Base-by-base conservation (phyloP, 371 early-diverging fungal genomes). In the Apophysomyces trapeziformis region DNA sequence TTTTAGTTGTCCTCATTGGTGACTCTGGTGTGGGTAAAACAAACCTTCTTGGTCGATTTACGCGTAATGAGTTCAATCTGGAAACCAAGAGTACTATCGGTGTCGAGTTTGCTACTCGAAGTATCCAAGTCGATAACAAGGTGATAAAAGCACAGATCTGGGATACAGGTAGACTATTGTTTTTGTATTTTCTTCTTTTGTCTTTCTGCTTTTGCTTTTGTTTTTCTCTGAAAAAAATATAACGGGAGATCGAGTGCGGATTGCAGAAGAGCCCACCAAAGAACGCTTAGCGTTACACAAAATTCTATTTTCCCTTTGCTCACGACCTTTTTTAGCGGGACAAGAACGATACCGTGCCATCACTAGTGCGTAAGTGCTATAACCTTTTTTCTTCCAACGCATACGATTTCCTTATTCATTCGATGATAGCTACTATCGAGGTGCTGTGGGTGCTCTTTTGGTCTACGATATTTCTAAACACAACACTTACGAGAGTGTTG, bases 21-120 rank as follows among this genome's bases (percentile, higher is more conserved):
- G 99, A 99, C 76, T 97, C 99, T n/a, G 98, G 99, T 45, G 99
- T 99, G 67, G 99, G 99, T 66, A 99, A 99, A 81, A 99, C 99
- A 69, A 99, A 99, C 82, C 91, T 99, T 36, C 90, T 99, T 54
- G 90, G 95, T 69, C 91, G 98, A 65, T 98, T 99, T 81, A 98
- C 99, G 35, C 90, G 97, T 68, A 95, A 98, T 80, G 98, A 97
- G 80, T 99, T 99, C 85, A 94, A 93, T 76, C 74, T 96, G 68
- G 97, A 97, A 70, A 95, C 98, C 61, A 99, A 99, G 80, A 96
- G 99, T 26, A 99, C 99, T 63, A 99, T 99, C 70, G 99, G 99
- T 68, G 99, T 99, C 38, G 99, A 99, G 77, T 99, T 99, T 86
- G 99, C 98, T 41, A 99, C 99, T 57, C 90, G 97, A 62, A 93